Evolutionary conservation across 345 rosid species (phyloP).

Genomic region (Syzygium jambos): DNA sequence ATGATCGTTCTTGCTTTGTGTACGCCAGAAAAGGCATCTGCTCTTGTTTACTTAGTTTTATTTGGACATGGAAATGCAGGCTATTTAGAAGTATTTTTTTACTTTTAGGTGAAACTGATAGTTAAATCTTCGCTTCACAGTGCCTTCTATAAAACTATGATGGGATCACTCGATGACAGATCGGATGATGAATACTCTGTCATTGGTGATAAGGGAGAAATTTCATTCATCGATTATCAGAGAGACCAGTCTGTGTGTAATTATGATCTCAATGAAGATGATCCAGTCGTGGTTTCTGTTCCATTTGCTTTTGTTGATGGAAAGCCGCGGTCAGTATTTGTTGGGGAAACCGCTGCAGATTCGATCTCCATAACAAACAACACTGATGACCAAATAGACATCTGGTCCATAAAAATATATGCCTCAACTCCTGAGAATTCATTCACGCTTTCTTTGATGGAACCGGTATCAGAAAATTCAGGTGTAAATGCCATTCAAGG

Average conservation of each 20-base stretch:
- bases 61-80: background rate
- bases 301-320: constrained; percentile 62
- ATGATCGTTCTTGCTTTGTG: background rate
- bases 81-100: background rate
- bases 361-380: constrained; percentile 53
- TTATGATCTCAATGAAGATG: constrained; percentile 42
- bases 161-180: constrained; percentile 38
- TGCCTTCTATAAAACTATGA: background rate
- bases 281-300: constrained; percentile 47
- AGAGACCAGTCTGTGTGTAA: constrained; percentile 39
- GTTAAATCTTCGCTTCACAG: background rate
- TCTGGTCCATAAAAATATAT: constrained; percentile 56
- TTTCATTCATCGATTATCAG: constrained; percentile 63
- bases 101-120: background rate
- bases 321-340: constrained; percentile 47
- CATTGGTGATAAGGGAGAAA: constrained; percentile 69
- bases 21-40: background rate
- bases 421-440: constrained; percentile 52
- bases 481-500: constrained; percentile 7
- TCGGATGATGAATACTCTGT: constrained; percentile 55
- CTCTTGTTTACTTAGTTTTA: background rate
- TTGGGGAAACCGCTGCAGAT: constrained; percentile 49
- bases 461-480: constrained; percentile 38
- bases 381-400: constrained; percentile 37
- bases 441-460: constrained; percentile 56